Evolutionary conservation across 345 rosid species (phyloP).

Genomic region (Eucalyptus paniculata): DNA sequence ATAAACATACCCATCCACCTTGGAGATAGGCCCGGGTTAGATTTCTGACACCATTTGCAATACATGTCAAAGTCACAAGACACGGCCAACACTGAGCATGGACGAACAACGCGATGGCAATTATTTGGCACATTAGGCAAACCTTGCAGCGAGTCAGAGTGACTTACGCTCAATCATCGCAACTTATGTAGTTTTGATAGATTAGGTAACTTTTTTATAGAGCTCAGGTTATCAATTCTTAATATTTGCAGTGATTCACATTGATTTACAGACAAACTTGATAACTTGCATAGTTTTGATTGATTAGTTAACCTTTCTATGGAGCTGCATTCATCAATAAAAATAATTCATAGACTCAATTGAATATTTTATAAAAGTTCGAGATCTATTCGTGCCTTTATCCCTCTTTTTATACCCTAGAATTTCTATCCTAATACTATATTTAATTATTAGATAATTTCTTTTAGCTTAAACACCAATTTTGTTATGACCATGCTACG

Average conservation of each 20-base stretch:
- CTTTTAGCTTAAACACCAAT: background rate
- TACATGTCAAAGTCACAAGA: background rate
- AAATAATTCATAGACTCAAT: background rate
- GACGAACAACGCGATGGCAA: background rate
- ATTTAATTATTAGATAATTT: too few species aligned
- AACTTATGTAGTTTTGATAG: background rate
- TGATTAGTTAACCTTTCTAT: background rate
- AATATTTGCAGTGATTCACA: background rate
- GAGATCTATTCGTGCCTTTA: background rate
- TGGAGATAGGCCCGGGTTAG: background rate
- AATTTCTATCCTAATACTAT: background rate
- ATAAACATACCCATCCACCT: background rate
- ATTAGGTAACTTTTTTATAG: background rate
- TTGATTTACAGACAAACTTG: background rate
- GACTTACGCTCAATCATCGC: background rate
- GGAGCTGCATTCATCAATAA: background rate
- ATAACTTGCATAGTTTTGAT: background rate
- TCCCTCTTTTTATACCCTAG: background rate
- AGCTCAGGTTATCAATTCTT: background rate
- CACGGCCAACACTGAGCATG: too few species aligned
- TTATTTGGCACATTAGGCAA: background rate
- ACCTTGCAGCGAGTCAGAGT: accelerated
- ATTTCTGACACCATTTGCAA: background rate
- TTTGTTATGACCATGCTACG: background rate
- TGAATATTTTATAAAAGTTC: too few species aligned